These are phyloP conservation scores for Lecanicillium sp. DNA, from an alignment of 2,329 filamentous ascomycete species.

Conservation along the genomic window DNA sequence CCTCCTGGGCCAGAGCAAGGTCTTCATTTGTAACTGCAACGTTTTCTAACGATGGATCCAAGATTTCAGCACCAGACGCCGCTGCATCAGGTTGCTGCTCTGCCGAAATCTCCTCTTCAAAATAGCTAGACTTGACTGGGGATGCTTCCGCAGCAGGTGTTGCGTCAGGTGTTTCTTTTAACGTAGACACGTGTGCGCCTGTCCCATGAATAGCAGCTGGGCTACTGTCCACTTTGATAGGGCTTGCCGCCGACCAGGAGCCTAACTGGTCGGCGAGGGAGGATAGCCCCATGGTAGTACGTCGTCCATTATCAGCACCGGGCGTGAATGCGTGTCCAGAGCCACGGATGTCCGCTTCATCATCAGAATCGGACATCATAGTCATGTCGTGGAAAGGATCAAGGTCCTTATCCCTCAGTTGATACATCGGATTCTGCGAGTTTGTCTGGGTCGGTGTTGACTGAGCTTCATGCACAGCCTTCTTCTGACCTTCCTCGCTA, in stretches of 20 bases:
- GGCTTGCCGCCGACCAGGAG: conserved; percentile 55
- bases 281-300: conserved; percentile 45
- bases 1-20: conserved; percentile 44
- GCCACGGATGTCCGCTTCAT: conserved; percentile 30
- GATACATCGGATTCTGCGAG: conserved; percentile 16
- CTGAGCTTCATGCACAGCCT: background rate
- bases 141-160: conserved; percentile 22
- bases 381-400: conserved; percentile 30
- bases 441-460: conserved; percentile 12
- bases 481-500: background rate
- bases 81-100: conserved; percentile 12
- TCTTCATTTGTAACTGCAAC: conserved; percentile 47
- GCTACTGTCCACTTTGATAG: conserved; percentile 15
- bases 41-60: conserved; percentile 39
- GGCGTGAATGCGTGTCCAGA: conserved; percentile 33
- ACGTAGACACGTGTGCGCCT: background rate
- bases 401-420: conserved; percentile 40
- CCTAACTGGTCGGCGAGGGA: conserved; percentile 53
- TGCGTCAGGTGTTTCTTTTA: conserved; percentile 1
- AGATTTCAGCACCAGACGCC: conserved; percentile 20
- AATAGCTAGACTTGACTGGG: conserved; percentile 41
- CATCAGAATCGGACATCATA: conserved; percentile 44
- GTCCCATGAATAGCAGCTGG: too few species aligned
- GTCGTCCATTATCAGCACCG: conserved; percentile 22
- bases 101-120: conserved; percentile 51